A percentile compares a stretch with the other conserved stretches of the same genome.
Evolutionary conservation across 2,329 filamentous ascomycete genomes (phyloP).

Genomic region (Elsinoe perseae): DNA sequence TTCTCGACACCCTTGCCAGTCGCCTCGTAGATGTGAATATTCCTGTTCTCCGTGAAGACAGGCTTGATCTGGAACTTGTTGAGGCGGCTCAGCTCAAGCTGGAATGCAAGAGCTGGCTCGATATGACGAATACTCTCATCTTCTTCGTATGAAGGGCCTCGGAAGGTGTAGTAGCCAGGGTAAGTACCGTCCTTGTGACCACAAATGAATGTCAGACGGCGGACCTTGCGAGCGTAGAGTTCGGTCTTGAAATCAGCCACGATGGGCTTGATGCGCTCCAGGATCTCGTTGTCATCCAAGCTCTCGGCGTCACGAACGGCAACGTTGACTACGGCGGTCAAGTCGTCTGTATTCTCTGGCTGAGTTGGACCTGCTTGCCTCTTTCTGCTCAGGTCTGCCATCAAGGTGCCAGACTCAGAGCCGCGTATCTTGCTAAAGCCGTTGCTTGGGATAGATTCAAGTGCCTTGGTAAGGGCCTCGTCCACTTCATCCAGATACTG

Average conservation of each 20-base stretch:
- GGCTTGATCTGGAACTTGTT: slow-evolving; percentile 98
- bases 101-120: slow-evolving; percentile 94
- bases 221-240: slow-evolving; percentile 69
- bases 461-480: slow-evolving; percentile 71
- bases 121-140: slow-evolving; percentile 95
- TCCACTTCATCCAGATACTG: slow-evolving; percentile 91
- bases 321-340: slow-evolving; percentile 87
- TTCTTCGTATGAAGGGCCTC: slow-evolving; percentile 79
- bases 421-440: slow-evolving; percentile 42
- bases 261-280: slow-evolving; percentile 65
- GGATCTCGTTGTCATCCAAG: slow-evolving; percentile 70
- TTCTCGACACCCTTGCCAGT: slow-evolving; percentile 89
- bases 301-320: slow-evolving; percentile 84
- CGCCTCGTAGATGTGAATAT: slow-evolving; percentile 97
- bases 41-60: slow-evolving; percentile 97
- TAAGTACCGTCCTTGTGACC: slow-evolving; percentile 90
- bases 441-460: slow-evolving; percentile 66
- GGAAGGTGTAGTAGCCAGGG: slow-evolving; percentile 97
- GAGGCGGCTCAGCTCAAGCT: slow-evolving; percentile 88
- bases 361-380: slow-evolving; percentile 35
- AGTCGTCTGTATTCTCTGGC: slow-evolving; percentile 58
- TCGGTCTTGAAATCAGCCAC: slow-evolving; percentile 78
- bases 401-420: slow-evolving; percentile 45
- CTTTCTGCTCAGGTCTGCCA: slow-evolving; percentile 67
- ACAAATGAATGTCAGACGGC: slow-evolving; percentile 91